Conservation (phyloP, 1,284 basidiomycete genomes). For the Rhodotorula glutinis region DNA sequence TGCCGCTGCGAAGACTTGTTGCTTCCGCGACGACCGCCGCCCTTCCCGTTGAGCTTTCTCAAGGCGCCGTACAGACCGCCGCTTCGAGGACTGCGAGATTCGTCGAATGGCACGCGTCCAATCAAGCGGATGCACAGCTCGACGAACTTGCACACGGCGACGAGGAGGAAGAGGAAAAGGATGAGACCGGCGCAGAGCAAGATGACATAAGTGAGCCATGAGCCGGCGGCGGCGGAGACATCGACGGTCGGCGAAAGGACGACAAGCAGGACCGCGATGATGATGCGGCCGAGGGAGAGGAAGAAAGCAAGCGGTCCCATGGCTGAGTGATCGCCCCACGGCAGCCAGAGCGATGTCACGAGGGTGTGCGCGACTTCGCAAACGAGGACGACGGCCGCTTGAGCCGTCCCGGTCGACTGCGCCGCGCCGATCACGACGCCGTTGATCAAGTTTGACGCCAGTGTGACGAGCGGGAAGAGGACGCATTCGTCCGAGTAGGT, state of each 20-base stretch:
- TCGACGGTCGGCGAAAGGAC: constrained; percentile 80
- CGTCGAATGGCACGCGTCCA: constrained; percentile 77
- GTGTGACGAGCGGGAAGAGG: constrained; percentile 76
- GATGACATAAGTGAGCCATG: constrained; percentile 91
- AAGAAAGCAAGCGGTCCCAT: constrained; percentile 92
- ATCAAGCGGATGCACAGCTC: constrained; percentile 78
- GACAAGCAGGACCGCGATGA: constrained; percentile 81
- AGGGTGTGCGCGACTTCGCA: constrained; percentile 77
- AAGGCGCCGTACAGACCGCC: constrained; percentile 77
- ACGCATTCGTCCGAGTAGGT: constrained; percentile 88
- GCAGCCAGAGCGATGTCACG: constrained; percentile 55
- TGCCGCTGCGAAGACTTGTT: constrained; percentile 27
- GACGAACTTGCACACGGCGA: constrained; percentile 71
- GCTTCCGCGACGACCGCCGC: constrained; percentile 44
- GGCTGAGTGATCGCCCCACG: constrained; percentile 88
- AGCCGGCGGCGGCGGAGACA: constrained; percentile 68
- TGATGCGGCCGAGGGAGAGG: constrained; percentile 82
- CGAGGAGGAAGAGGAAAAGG: constrained; percentile 72
- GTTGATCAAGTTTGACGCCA: constrained; percentile 74
- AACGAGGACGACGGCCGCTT: constrained; percentile 82
- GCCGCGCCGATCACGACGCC: constrained; percentile 81
- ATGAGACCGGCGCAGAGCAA: constrained; percentile 80
- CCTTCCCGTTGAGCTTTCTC: constrained; percentile 53
- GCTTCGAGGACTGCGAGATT: constrained; percentile 72
- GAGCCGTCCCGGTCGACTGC: constrained; percentile 82